Conservation (phyloP, 345 rosid species). For the Luvunga scandens region DNA sequence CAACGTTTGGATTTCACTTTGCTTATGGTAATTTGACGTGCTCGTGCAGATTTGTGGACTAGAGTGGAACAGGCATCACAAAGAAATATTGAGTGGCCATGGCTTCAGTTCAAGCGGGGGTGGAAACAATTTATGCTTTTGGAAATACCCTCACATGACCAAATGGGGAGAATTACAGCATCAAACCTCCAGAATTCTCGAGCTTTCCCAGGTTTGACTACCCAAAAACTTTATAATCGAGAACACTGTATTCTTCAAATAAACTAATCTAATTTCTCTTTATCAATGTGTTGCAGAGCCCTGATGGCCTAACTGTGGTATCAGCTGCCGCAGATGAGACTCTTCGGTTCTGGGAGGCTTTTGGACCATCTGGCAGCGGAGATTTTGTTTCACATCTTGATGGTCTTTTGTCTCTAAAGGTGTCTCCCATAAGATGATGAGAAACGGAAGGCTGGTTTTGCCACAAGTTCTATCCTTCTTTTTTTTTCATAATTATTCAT, state of each 20-base stretch:
- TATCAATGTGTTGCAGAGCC: constrained; percentile 35
- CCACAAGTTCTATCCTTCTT: background rate
- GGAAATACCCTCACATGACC: constrained; percentile 53
- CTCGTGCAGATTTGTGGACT: constrained; percentile 43
- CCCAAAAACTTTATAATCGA: background rate
- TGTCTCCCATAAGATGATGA: constrained; percentile 38
- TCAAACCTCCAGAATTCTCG: constrained; percentile 37
- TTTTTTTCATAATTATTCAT: background rate
- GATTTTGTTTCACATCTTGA: constrained; percentile 34
- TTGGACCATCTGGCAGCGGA: constrained; percentile 41
- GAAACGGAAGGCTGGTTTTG: background rate
- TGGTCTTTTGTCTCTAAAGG: constrained; percentile 43
- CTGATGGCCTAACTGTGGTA: constrained; percentile 49
- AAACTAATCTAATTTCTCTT: background rate
- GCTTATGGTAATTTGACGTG: background rate
- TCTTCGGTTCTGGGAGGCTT: constrained; percentile 50
- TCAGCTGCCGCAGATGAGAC: constrained; percentile 52
- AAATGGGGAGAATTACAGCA: constrained; percentile 30
- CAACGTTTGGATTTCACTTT: background rate
- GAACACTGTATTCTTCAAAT: background rate
- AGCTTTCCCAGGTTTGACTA: constrained; percentile 42
- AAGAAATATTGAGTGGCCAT: constrained; percentile 55
- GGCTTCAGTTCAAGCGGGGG: constrained; percentile 30
- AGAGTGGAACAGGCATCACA: constrained; percentile 61
- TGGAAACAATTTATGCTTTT: constrained; percentile 37